phyloP scores from a whole-genome alignment of 148 eudicot genomes.

The Simmondsia chinensis region DNA sequence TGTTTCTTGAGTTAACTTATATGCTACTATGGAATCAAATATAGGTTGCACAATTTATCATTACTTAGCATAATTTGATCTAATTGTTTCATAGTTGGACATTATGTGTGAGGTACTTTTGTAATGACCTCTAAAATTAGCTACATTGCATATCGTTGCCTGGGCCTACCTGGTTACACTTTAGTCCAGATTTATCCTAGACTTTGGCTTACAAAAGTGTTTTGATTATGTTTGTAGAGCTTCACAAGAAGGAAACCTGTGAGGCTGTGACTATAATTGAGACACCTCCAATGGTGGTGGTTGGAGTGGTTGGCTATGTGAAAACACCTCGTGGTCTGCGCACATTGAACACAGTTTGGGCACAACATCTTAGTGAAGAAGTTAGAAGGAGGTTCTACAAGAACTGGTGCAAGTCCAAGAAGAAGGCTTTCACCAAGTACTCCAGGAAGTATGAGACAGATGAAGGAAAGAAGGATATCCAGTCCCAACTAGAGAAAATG shows the following conservation, averaged over 20 bases:
- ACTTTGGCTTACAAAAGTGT: not conserved
- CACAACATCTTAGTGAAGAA: conserved; percentile 70
- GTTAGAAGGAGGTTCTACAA: conserved; percentile 66
- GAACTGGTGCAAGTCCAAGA: conserved; percentile 69
- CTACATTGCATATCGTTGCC: too few species aligned
- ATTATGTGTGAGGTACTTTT: too few species aligned
- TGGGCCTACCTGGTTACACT: not conserved
- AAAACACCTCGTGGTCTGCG: conserved; percentile 68
- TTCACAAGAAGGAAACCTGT: conserved; percentile 73
- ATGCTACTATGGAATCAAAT: too few species aligned
- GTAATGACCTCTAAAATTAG: too few species aligned
- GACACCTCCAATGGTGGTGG: conserved; percentile 70
- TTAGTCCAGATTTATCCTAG: not conserved
- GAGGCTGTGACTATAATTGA: conserved; percentile 66
- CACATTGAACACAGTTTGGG: conserved; percentile 59
- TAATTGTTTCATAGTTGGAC: too few species aligned
- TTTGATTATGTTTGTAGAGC: conserved; percentile 21
- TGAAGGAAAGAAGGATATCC: conserved; percentile 53
- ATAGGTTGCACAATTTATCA: too few species aligned
- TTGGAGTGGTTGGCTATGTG: conserved; percentile 66
- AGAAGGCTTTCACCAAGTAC: conserved; percentile 65
- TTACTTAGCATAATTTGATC: too few species aligned
- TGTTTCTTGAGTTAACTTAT: too few species aligned
- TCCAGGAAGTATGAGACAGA: conserved; percentile 48
- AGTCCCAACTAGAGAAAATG: conserved; percentile 53